These are phyloP conservation scores for Bullera alba DNA, from an alignment of 768 basidiomycete genomes.

Conservation along the genomic window DNA sequence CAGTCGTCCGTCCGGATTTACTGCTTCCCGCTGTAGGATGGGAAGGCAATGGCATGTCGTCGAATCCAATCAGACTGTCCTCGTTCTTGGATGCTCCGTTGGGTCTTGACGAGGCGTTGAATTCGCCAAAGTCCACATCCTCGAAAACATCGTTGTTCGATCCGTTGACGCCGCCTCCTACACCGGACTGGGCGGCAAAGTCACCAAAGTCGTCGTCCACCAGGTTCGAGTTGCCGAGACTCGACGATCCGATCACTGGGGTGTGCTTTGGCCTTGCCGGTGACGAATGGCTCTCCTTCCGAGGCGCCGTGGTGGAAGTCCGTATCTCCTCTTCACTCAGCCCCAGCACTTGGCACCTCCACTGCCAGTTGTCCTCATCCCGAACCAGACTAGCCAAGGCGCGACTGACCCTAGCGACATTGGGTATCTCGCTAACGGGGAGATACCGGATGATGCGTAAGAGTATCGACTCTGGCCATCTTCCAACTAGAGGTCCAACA, in stretches of 20 bases:
- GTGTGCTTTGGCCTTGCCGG: background rate
- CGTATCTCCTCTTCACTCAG: constrained; percentile 29
- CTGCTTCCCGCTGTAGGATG: constrained; percentile 20
- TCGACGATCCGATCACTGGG: constrained; percentile 10
- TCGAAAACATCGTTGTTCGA: constrained; percentile 25
- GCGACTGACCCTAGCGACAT: constrained; percentile 62
- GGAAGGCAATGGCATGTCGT: constrained; percentile 43
- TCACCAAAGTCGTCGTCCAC: constrained; percentile 83
- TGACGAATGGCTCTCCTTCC: background rate
- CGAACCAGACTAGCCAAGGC: constrained; percentile 58
- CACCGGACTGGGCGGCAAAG: constrained; percentile 55
- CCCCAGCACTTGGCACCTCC: constrained; percentile 59
- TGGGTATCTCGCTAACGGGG: constrained; percentile 71
- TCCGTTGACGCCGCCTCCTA: too few species aligned
- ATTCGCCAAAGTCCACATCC: constrained; percentile 47
- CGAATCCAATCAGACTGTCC: constrained; percentile 44
- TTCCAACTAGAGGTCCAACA: constrained; percentile 50
- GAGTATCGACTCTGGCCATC: constrained; percentile 70
- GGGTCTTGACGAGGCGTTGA: constrained; percentile 2
- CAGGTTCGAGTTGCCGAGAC: constrained; percentile 50
- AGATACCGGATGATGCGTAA: constrained; percentile 64
- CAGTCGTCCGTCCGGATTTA: constrained; percentile 23
- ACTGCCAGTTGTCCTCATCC: constrained; percentile 75
- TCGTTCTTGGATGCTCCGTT: constrained; percentile 11
- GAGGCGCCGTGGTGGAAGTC: constrained; percentile 1